Conservation (phyloP, 2,329 filamentous ascomycete genomes). For the Trichocomaceae sp. region DNA sequence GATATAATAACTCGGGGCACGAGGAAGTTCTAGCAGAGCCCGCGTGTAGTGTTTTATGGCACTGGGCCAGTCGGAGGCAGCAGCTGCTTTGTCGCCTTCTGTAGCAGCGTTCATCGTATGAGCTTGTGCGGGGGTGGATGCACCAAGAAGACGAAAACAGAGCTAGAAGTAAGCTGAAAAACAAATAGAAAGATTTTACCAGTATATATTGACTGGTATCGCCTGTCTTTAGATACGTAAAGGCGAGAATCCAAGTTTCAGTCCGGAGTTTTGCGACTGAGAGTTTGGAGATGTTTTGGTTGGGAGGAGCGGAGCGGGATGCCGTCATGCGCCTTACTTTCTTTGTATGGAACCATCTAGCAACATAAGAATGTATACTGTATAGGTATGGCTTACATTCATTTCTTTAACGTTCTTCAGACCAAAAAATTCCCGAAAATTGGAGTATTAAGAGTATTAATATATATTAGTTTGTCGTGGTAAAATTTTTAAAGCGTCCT, state of each 20-base stretch:
- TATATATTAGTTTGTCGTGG: not conserved
- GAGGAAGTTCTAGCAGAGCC: slow-evolving; percentile 56
- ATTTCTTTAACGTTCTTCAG: not conserved
- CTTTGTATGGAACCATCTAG: not conserved
- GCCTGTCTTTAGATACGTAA: not conserved
- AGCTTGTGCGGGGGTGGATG: not conserved
- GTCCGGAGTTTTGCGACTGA: not conserved
- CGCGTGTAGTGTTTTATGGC: slow-evolving; percentile 63
- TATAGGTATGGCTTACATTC: not conserved
- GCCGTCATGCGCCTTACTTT: not conserved
- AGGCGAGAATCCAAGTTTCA: not conserved
- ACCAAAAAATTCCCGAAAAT: not conserved
- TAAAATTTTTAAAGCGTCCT: not conserved
- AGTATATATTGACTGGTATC: not conserved
- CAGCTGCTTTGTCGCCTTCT: slow-evolving; percentile 56
- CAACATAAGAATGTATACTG: not conserved
- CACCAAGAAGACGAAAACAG: not conserved
- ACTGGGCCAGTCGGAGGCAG: slow-evolving; percentile 55
- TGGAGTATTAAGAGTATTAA: not conserved
- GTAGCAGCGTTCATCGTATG: slow-evolving; percentile 46
- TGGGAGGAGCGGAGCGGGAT: not conserved
- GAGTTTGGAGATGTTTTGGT: not conserved
- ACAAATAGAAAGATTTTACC: not conserved
- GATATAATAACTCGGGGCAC: slow-evolving; percentile 71
- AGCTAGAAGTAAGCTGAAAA: not conserved